Conservation (phyloP, 371 early-diverging fungal genomes). For the Rhizopus sp. region DNA sequence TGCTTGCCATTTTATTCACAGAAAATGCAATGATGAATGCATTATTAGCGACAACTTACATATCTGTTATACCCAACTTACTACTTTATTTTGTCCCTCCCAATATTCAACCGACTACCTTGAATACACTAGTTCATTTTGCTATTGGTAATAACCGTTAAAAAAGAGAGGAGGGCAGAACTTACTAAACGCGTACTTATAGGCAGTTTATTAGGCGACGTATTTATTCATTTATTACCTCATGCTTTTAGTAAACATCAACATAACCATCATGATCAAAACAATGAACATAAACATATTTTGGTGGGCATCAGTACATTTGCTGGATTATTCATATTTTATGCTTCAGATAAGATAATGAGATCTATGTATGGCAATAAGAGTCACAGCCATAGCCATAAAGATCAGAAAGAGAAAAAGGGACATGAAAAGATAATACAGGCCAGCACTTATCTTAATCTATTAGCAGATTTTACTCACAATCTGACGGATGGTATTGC, state of each 20-base stretch:
- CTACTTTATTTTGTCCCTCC: constrained; percentile 82
- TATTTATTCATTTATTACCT: constrained; percentile 82
- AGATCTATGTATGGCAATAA: constrained; percentile 72
- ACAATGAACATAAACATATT: constrained; percentile 53
- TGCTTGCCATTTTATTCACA: constrained; percentile 56
- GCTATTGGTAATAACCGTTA: constrained; percentile 61
- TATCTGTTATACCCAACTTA: constrained; percentile 82
- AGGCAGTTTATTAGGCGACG: constrained; percentile 84
- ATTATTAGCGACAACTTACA: constrained; percentile 79
- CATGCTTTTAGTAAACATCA: constrained; percentile 71
- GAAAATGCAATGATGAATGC: constrained; percentile 71
- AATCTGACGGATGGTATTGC: constrained; percentile 95
- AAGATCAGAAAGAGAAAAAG: constrained; percentile 16
- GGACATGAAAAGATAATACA: constrained; percentile 52
- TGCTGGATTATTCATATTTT: constrained; percentile 74
- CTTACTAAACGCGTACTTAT: not conserved
- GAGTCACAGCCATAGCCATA: constrained; percentile 61
- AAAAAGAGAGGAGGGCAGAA: not conserved
- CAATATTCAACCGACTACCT: constrained; percentile 68
- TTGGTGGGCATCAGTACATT: constrained; percentile 76
- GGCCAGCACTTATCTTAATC: constrained; percentile 78
- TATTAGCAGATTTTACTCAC: constrained; percentile 88
- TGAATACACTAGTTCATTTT: constrained; percentile 81
- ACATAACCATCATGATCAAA: constrained; percentile 5
- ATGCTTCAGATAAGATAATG: constrained; percentile 82